Evolutionary conservation across 768 basidiomycete genomes (phyloP).

Genomic region (Boletus rubroflammeus): DNA sequence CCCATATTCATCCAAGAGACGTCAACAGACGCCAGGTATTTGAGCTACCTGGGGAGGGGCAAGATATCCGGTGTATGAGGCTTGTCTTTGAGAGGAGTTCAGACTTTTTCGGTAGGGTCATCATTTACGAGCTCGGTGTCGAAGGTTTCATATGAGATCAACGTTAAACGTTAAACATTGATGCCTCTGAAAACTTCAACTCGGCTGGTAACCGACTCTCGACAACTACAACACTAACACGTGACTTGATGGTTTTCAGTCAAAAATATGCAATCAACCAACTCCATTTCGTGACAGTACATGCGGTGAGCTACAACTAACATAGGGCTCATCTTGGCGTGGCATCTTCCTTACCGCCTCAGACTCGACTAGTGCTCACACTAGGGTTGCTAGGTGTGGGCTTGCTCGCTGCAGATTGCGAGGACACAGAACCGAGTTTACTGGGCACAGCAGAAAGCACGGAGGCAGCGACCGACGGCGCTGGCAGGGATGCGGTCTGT

Average conservation of each 20-base stretch:
- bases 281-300: conserved; percentile 23
- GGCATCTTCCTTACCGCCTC: background rate
- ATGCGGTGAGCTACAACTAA: conserved; percentile 11
- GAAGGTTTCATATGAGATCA: conserved; percentile 20
- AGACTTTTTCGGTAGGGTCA: conserved; percentile 81
- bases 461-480: background rate
- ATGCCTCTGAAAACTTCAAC: background rate
- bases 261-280: conserved; percentile 24
- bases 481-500: background rate
- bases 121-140: conserved; percentile 59
- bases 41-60: conserved; percentile 36
- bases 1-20: conserved; percentile 72
- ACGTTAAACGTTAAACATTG: background rate
- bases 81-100: conserved; percentile 78
- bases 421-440: background rate
- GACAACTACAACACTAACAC: background rate
- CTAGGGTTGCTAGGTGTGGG: background rate
- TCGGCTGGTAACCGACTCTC: too few species aligned
- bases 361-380: background rate
- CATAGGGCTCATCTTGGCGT: background rate
- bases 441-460: background rate
- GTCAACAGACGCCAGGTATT: conserved; percentile 73
- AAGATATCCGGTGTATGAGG: conserved; percentile 46
- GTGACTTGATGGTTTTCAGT: conserved; percentile 3
- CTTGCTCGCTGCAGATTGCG: background rate